Base-by-base conservation (phyloP, 2,329 filamentous ascomycete species). In the Fusarium virguliforme region DNA sequence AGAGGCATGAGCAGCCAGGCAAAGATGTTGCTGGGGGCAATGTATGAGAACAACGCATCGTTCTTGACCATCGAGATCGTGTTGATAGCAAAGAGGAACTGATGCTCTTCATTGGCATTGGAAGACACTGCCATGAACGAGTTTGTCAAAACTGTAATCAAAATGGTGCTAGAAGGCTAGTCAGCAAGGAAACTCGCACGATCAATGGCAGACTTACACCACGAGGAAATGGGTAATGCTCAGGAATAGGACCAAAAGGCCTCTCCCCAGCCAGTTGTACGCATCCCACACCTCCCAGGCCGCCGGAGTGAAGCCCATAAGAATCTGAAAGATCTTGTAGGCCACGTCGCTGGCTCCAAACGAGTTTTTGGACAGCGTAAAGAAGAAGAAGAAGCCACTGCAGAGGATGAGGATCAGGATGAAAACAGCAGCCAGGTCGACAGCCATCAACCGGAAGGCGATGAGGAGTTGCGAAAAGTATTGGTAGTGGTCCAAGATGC, bases 21-120 rank as follows among this genome's bases (percentile, higher is more conserved):
- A 69, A 98, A 88, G 32, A 98, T 92, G 78, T 98, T 98, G 13
- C 93, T 92, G 0, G 95, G 95, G 2, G 95, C 93, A 67, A 98
- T 89, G 78, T 98, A 98, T 4, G 94, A 97, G 84, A 98, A 98
- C 0, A 98, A 85, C 0, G 94, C 93, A 79, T 98, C 95, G n/a
- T 96, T 97, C 81, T 98, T 98, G 72, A 98, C 95, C 93, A 97
- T 97, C 5, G 94, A 97, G 55, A 98, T 97, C 5, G 95, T 97
- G 78, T 98, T 98, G 79, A 98, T 94, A 0, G 95, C 95, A 77
- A 98, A 98, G 3, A 98, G 83, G 78, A 97, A 98, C 85, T 91
- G 89, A 68, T 98, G 95, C 81, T 98, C 95, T 79, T 98, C 92
- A 60, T 94, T 94, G 8, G 95, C 94, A 77, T 98, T 98, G 57